Conservation (phyloP, 805 yeast genomes). For the Metschnikowia gelsemii region DNA sequence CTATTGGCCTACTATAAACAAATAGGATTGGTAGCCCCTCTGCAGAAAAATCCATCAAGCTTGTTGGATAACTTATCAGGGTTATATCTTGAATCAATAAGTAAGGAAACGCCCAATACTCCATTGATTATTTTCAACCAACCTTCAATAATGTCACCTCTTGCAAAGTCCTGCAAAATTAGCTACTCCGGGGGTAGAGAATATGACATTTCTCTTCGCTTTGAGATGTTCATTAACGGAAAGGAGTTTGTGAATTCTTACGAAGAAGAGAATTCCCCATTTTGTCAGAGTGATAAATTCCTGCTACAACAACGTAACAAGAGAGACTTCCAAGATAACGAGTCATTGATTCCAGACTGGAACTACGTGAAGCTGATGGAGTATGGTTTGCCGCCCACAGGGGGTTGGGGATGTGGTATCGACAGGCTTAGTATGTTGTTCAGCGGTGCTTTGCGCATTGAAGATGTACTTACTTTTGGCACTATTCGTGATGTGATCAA, state of each 20-base stretch:
- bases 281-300: conserved; percentile 65
- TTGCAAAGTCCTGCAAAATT: conserved; percentile 63
- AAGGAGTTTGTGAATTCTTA: conserved; percentile 88
- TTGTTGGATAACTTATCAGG: conserved; percentile 65
- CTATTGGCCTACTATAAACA: conserved; percentile 41
- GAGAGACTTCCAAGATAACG: conserved; percentile 52
- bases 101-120: conserved; percentile 31
- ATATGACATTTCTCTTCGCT: conserved; percentile 59
- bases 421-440: conserved; percentile 85
- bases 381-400: conserved; percentile 96
- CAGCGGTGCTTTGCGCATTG: conserved; percentile 63
- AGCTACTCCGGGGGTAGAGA: conserved; percentile 27
- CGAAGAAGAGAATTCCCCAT: conserved; percentile 93
- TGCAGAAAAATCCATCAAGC: conserved; percentile 51
- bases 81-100: conserved; percentile 61
- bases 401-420: conserved; percentile 96
- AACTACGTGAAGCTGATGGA: conserved; percentile 75
- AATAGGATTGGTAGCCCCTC: conserved; percentile 39
- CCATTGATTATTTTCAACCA: conserved; percentile 83
- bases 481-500: conserved; percentile 64
- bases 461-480: conserved; percentile 74
- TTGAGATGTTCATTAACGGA: conserved; percentile 80
- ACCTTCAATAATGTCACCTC: conserved; percentile 82
- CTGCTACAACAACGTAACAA: conserved; percentile 52
- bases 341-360: conserved; percentile 68